Conservation (phyloP, 306 rosid species). For the Canavalia gladiata region DNA sequence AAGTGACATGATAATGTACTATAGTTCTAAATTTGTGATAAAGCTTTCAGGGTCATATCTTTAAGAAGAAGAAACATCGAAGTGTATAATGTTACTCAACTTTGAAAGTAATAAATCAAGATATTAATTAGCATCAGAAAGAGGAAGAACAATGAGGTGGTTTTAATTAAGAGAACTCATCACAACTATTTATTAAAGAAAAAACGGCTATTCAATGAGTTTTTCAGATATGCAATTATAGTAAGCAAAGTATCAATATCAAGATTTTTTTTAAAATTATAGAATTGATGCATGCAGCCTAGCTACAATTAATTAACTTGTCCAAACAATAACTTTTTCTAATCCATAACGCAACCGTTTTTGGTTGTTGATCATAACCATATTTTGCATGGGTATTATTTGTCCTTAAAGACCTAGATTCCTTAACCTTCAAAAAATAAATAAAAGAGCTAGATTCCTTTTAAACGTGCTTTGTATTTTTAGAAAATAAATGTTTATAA, state of each 20-base stretch:
- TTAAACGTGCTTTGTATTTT: background rate
- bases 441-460: background rate
- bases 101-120: slow-evolving; percentile 32
- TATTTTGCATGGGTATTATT: background rate
- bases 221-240: slow-evolving; percentile 3
- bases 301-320: slow-evolving; percentile 14
- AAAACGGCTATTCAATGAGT: slow-evolving; percentile 19
- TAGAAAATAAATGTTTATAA: background rate
- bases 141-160: background rate
- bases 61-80: slow-evolving; percentile 46
- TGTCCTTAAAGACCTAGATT: background rate
- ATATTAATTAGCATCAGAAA: slow-evolving; percentile 34
- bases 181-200: background rate
- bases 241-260: background rate
- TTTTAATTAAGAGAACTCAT: slow-evolving; percentile 40
- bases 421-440: no score
- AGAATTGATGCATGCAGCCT: slow-evolving; percentile 26
- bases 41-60: slow-evolving; percentile 22
- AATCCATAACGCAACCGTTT: slow-evolving; percentile 18
- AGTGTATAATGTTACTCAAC: slow-evolving; percentile 20
- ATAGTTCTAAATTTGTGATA: slow-evolving; percentile 44
- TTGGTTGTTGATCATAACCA: background rate
- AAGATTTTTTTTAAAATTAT: background rate
- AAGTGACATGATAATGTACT: slow-evolving; percentile 49
- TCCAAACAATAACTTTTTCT: slow-evolving; percentile 47